Conservation (phyloP, 2,329 filamentous ascomycete species). For the Dothideomycetidae sp. region DNA sequence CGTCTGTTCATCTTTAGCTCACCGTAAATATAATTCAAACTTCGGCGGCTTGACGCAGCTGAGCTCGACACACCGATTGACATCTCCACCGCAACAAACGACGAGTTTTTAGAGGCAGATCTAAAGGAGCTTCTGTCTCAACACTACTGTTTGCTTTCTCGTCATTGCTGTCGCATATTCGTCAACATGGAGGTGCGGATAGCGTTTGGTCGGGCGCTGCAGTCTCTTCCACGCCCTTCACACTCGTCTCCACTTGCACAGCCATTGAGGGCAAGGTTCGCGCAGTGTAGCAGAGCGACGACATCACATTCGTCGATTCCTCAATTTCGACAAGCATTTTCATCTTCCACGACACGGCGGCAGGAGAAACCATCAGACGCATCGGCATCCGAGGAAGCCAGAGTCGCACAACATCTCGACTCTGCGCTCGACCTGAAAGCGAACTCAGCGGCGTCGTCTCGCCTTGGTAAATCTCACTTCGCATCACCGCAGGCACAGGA, state of each 20-base stretch:
- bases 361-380: background rate
- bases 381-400: too few species aligned
- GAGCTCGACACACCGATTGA: too few species aligned
- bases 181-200: constrained; percentile 15
- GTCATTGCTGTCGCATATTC: constrained; percentile 12
- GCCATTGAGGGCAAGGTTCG: background rate
- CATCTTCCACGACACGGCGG: background rate
- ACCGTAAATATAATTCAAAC: background rate
- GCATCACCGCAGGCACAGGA: constrained; percentile 16
- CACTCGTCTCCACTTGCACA: background rate
- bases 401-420: constrained; percentile 15
- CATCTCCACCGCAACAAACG: too few species aligned
- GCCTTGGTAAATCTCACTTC: constrained; percentile 18
- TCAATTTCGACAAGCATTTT: background rate
- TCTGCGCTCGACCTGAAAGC: constrained; percentile 18
- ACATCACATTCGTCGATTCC: too few species aligned
- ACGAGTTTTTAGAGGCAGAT: too few species aligned
- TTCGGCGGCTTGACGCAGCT: too few species aligned
- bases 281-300: too few species aligned
- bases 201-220: constrained; percentile 3
- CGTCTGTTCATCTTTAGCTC: background rate
- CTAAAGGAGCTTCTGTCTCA: too few species aligned
- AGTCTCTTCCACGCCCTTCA: constrained; percentile 1
- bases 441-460: constrained; percentile 15
- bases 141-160: background rate